phyloP scores from a whole-genome alignment of 75 land plant genomes.

The Larix kaempferi region DNA sequence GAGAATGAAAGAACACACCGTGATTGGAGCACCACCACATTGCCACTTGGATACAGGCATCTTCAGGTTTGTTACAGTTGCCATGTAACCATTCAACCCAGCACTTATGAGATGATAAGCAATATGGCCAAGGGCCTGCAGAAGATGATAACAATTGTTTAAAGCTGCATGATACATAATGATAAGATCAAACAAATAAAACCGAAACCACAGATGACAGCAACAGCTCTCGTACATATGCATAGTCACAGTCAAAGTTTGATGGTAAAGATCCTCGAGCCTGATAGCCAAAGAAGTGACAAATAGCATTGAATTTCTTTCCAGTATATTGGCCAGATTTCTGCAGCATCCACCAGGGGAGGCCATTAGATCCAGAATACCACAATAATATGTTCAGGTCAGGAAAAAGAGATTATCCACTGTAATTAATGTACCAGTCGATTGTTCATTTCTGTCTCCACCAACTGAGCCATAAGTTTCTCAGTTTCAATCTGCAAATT shows the following conservation, averaged over 20 bases:
- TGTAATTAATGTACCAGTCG: slow-evolving; percentile 41
- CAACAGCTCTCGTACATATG: slow-evolving; percentile 60
- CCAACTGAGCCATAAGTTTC: slow-evolving; percentile 93
- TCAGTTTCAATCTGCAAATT: slow-evolving; percentile 93
- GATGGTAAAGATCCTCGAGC: slow-evolving; percentile 99
- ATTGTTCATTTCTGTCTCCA: slow-evolving; percentile 89
- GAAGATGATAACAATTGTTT: background rate
- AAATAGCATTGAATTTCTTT: slow-evolving; percentile 98
- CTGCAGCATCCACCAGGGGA: slow-evolving; percentile 32
- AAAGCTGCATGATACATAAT: background rate
- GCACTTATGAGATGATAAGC: slow-evolving; percentile 86
- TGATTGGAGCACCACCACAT: slow-evolving; percentile 62
- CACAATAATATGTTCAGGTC: background rate
- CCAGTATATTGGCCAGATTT: slow-evolving; percentile 96
- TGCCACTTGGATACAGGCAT: slow-evolving; percentile 48
- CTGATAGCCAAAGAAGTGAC: slow-evolving; percentile 99
- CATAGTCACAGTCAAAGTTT: slow-evolving; percentile 98
- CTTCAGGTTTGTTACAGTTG: slow-evolving; percentile 62
- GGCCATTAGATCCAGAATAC: slow-evolving; percentile 18
- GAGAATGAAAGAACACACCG: slow-evolving; percentile 17
- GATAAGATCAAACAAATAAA: background rate
- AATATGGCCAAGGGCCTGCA: slow-evolving; percentile 90
- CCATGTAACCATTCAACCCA: slow-evolving; percentile 73
- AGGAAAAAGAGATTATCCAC: background rate
- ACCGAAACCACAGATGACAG: background rate